phyloP scores from a whole-genome alignment of 306 rosid species.

The Corylus avellana region DNA sequence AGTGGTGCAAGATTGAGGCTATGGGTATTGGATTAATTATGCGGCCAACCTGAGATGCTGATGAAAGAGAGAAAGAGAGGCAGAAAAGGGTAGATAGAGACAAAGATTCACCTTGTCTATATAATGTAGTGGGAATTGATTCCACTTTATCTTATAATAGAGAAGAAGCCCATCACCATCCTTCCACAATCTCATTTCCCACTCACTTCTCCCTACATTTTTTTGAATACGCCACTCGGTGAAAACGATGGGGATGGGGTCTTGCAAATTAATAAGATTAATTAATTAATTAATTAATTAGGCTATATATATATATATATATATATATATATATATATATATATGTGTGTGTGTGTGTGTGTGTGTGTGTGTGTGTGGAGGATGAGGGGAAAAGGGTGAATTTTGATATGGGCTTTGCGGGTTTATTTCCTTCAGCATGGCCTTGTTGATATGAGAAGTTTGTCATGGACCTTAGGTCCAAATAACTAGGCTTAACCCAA shows the following conservation, averaged over 20 bases:
- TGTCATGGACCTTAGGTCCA: background rate
- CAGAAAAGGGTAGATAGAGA: slow-evolving; percentile 17
- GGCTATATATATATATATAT: no score
- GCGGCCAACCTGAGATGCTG: background rate
- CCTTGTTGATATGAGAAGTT: background rate
- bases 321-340: no score
- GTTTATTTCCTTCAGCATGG: background rate
- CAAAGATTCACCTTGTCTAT: slow-evolving; percentile 27
- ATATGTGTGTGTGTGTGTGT: no score
- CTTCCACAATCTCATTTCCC: background rate
- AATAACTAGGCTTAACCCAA: background rate
- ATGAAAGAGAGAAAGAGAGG: background rate
- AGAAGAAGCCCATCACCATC: background rate
- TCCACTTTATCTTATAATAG: slow-evolving; percentile 30
- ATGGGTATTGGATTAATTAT: background rate
- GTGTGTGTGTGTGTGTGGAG: no score
- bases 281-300: no score
- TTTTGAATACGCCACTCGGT: no score
- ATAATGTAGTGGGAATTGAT: slow-evolving; percentile 34
- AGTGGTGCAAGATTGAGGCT: background rate
- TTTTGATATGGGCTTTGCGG: background rate
- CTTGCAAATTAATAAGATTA: no score
- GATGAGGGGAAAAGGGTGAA: no score
- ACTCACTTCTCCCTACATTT: no score
- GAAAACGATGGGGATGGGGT: no score